Conservation (phyloP, 2,329 filamentous ascomycete genomes). For the Exserohilum rostratum region DNA sequence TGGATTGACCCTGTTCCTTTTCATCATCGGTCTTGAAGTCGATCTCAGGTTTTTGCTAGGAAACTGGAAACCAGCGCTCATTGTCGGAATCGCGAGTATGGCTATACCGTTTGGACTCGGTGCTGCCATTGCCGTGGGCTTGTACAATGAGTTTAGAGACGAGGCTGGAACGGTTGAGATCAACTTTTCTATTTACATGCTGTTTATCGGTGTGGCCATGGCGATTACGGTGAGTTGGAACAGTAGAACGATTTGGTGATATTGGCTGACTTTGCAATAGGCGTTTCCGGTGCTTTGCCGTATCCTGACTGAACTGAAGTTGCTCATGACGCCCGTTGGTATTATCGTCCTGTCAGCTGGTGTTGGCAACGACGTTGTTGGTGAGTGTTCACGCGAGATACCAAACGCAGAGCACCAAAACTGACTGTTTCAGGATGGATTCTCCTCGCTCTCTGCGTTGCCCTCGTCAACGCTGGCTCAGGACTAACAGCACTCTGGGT, state of each 20-base stretch:
- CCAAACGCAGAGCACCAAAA: neutral
- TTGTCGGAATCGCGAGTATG: constrained; percentile 81
- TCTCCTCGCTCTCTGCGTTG: constrained; percentile 88
- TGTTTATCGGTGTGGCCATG: constrained; percentile 92
- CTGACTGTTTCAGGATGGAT: constrained; percentile 69
- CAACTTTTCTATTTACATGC: constrained; percentile 66
- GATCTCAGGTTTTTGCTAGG: constrained; percentile 76
- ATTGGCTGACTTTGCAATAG: constrained; percentile 41
- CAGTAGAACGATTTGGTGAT: too few species aligned
- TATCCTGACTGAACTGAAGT: constrained; percentile 88
- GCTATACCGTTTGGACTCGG: constrained; percentile 81
- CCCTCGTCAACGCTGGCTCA: constrained; percentile 84
- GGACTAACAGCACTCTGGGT: constrained; percentile 87
- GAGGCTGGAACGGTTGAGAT: constrained; percentile 64
- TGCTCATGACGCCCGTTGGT: constrained; percentile 82
- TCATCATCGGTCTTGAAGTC: constrained; percentile 86
- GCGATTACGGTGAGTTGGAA: constrained; percentile 74
- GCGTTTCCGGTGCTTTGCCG: constrained; percentile 89
- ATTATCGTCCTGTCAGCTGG: constrained; percentile 89
- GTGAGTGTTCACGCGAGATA: constrained; percentile 23
- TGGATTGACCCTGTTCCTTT: constrained; percentile 82
- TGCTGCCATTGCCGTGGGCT: constrained; percentile 77
- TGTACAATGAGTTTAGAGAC: constrained; percentile 74
- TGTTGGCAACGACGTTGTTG: constrained; percentile 88
- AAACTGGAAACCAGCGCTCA: constrained; percentile 81